phyloP scores from a whole-genome alignment of 2,329 filamentous ascomycete species.

The Talaromyces sp. region DNA sequence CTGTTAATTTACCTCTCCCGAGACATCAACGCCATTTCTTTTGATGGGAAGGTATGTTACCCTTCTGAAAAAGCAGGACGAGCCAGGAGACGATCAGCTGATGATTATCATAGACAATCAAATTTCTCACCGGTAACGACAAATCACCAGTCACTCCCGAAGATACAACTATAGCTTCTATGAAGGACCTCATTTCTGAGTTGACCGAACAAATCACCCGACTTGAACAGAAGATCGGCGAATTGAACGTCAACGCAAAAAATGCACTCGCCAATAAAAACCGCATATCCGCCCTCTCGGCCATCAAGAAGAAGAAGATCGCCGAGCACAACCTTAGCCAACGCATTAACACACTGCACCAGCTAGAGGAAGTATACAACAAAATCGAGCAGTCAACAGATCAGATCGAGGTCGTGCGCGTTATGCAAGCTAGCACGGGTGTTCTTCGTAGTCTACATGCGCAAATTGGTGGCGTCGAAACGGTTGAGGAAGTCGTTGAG shows the following conservation, averaged over 20 bases:
- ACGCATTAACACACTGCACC: conserved; percentile 66
- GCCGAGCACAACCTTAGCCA: conserved; percentile 68
- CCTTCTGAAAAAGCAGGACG: neutral
- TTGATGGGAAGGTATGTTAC: conserved; percentile 41
- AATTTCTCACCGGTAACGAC: conserved; percentile 58
- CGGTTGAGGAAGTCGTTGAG: conserved; percentile 71
- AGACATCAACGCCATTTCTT: conserved; percentile 54
- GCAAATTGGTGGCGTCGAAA: conserved; percentile 69
- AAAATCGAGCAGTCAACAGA: conserved; percentile 81
- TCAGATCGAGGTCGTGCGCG: conserved; percentile 74
- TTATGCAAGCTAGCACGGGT: conserved; percentile 72
- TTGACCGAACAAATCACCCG: conserved; percentile 63
- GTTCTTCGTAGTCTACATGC: conserved; percentile 69
- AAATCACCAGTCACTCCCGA: conserved; percentile 61
- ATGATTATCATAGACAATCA: conserved; percentile 57
- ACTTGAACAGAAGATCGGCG: conserved; percentile 52
- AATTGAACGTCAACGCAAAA: conserved; percentile 55
- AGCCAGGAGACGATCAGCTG: conserved; percentile 14
- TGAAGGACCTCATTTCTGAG: conserved; percentile 66
- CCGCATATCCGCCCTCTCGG: conserved; percentile 66
- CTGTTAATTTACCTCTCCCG: conserved; percentile 65
- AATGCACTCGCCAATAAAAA: conserved; percentile 69
- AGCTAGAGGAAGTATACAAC: conserved; percentile 77
- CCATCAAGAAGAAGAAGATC: conserved; percentile 76
- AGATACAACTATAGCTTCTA: conserved; percentile 73